Base-by-base conservation (phyloP, 1,284 basidiomycete genomes). In the Ustilago vetiveriae region DNA sequence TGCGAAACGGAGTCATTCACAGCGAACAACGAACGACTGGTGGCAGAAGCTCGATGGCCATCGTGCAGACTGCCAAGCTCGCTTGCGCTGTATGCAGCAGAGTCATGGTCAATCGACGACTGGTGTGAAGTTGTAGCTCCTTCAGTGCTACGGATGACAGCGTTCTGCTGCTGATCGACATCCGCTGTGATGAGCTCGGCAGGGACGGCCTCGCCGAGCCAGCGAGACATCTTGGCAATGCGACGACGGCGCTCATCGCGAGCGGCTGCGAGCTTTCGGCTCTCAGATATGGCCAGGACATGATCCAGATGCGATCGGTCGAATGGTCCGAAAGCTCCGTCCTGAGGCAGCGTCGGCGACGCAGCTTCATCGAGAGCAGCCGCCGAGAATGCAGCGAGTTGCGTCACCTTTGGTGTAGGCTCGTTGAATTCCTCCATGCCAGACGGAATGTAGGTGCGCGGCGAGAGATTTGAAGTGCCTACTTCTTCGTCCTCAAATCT, bases 171-270 rank as follows among this genome's bases (percentile, higher is more conserved):
- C 19, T 57, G 36, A 27, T 24, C 19, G 11, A 37, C 23, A 9
- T 27, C 49, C 10, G 62, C 38, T 23, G 43, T n/a, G 24, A 71
- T 60, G 32, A 71, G 58, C 45, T 66, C 70, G 10, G 59, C 69
- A 5, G 60, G 68, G 9, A 71, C 60, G 13, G 62, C 60, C 49
- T 71, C 73, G 23, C 75, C 75, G 14, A 77, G 71, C 75, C 72
- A 77, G 11, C 67, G 63, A 30, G 65, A 65, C 58, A 77, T 70
- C 46, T 77, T 77, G 30, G 67, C 71, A 13, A 77, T 54, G 21
- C 59, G 58, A 29, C 63, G 55, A 17, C 74, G 53, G 11, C 74
- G 66, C 36, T 74, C 75, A 8, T 73, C 73, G 33, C 73, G 53
- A 13, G 51, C 48, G 26, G 48, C 54, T 8, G 60, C 57, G 5